Evolutionary conservation across 1,139 yeast species (phyloP).

Genomic region (Candida sp.): DNA sequence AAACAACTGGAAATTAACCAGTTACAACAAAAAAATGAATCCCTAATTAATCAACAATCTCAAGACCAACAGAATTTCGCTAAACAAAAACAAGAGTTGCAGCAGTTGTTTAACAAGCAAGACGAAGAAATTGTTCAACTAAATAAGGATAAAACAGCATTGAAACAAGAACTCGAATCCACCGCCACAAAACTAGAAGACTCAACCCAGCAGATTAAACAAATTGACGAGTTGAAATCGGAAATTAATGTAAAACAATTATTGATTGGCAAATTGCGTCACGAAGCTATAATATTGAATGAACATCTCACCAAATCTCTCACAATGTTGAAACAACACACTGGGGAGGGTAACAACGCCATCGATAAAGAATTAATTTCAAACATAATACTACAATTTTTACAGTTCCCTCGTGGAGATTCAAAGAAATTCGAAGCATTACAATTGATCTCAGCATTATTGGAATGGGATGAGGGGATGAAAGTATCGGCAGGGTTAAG

Average conservation of each 20-base stretch:
- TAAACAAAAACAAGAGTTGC: slow-evolving; percentile 5
- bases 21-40: slow-evolving; percentile 7
- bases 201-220: slow-evolving; percentile 4
- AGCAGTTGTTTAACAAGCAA: slow-evolving; percentile 1
- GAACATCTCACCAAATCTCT: slow-evolving; percentile 93
- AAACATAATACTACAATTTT: slow-evolving; percentile 78
- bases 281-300: slow-evolving; percentile 91
- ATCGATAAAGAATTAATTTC: slow-evolving; percentile 89
- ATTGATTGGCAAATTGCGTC: slow-evolving; percentile 84
- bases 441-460: slow-evolving; percentile 74
- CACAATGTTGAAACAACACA: slow-evolving; percentile 66
- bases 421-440: slow-evolving; percentile 91
- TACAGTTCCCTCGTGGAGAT: slow-evolving; percentile 89
- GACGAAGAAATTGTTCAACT: neutral
- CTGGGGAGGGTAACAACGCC: slow-evolving; percentile 57
- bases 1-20: slow-evolving; percentile 17
- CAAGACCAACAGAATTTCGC: slow-evolving; percentile 6
- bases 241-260: slow-evolving; percentile 69
- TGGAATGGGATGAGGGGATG: slow-evolving; percentile 87
- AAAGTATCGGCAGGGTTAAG: slow-evolving; percentile 79
- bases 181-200: slow-evolving; percentile 2
- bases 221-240: slow-evolving; percentile 19
- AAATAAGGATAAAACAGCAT: neutral
- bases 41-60: slow-evolving; percentile 8
- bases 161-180: slow-evolving; percentile 2